phyloP scores from a whole-genome alignment of 1,139 yeast species.

The Kurtzmaniella natalensis region DNA sequence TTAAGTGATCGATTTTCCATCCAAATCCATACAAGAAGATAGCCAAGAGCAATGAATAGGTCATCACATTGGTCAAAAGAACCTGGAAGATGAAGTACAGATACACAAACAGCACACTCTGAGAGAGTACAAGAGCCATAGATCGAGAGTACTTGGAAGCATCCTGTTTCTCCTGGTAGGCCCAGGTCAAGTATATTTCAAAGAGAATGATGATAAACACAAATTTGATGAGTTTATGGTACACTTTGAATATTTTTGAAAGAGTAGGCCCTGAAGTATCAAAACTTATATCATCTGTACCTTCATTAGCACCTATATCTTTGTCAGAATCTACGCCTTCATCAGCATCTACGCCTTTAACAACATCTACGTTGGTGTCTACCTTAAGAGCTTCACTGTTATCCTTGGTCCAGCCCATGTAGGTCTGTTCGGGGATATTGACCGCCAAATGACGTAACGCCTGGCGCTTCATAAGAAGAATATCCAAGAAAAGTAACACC shows the following conservation, averaged over 20 bases:
- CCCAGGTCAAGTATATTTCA: conserved; percentile 91
- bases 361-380: not conserved
- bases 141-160: conserved; percentile 18
- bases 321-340: not conserved
- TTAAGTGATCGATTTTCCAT: conserved; percentile 25
- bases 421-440: conserved; percentile 50
- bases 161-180: conserved; percentile 66
- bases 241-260: conserved; percentile 10
- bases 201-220: conserved; percentile 68
- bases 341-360: not conserved
- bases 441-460: conserved; percentile 88
- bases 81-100: conserved; percentile 60
- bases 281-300: no score
- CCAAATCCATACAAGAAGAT: conserved; percentile 12
- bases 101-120: conserved; percentile 58
- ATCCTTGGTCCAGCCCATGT: conserved; percentile 13
- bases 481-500: conserved; percentile 77
- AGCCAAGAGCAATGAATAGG: not conserved
- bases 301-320: no score
- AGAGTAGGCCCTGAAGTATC: no score
- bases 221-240: conserved; percentile 39
- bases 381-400: not conserved
- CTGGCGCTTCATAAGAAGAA: conserved; percentile 76
- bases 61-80: conserved; percentile 17
- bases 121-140: conserved; percentile 32